A percentile compares a stretch with the other conserved stretches of the same genome.
Conservation (phyloP, 257 asterid species). For the Solanum chiquidenum region DNA sequence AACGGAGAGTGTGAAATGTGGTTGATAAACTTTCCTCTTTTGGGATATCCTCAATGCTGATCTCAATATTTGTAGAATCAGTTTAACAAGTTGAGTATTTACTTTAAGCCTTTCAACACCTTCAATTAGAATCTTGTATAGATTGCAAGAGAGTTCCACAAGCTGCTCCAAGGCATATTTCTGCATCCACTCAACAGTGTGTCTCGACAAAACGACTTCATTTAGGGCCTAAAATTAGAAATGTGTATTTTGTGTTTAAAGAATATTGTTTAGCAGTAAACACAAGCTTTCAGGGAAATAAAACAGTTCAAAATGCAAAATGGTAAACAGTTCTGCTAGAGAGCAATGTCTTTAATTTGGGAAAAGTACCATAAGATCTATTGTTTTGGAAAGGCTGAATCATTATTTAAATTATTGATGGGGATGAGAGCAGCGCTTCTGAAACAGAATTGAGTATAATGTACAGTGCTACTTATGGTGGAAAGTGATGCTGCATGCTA, state of each 20-base stretch:
- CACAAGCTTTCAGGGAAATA: not conserved
- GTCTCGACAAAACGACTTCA: constrained; percentile 38
- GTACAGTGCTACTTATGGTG: not conserved
- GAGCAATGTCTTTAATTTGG: not conserved
- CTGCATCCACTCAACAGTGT: constrained; percentile 64
- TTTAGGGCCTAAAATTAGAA: constrained; percentile 39
- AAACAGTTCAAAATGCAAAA: not conserved
- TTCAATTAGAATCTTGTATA: constrained; percentile 49
- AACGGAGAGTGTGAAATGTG: constrained; percentile 60
- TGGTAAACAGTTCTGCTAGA: not conserved
- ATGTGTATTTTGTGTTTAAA: not conserved
- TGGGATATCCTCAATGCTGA: constrained; percentile 65
- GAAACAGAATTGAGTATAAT: not conserved
- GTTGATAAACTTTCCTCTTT: constrained; percentile 62
- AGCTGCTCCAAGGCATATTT: constrained; percentile 77
- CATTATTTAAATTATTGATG: not conserved
- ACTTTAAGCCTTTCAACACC: constrained; percentile 23
- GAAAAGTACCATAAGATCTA: not conserved
- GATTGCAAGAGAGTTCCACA: constrained; percentile 60
- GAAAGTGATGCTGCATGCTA: not conserved
- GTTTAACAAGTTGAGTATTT: constrained; percentile 23
- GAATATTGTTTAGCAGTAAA: not conserved
- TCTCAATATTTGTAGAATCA: constrained; percentile 48
- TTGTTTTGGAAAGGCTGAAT: not conserved
- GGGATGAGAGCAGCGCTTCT: not conserved